Evolutionary conservation across 352 stramenopile genomes (phyloP).

Genomic region (Phytophthora tubulina): DNA sequence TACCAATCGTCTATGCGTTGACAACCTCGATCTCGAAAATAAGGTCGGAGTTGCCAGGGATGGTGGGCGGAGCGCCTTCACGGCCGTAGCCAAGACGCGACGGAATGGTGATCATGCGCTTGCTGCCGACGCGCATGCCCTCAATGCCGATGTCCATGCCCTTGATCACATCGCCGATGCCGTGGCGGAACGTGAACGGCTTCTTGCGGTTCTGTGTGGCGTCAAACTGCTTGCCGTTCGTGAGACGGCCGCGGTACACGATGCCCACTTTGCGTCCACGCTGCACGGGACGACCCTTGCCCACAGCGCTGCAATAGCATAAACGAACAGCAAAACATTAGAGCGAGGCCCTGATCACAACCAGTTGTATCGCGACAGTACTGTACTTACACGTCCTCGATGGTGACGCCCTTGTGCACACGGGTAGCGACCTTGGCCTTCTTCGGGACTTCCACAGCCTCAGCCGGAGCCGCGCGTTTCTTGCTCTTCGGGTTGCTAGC

Average conservation of each 20-base stretch:
- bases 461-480: conserved; percentile 71
- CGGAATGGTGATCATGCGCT: conserved; percentile 95
- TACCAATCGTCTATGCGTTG: conserved; percentile 44
- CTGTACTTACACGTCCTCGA: conserved; percentile 78
- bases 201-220: conserved; percentile 83
- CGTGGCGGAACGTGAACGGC: conserved; percentile 87
- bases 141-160: conserved; percentile 96
- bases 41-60: conserved; percentile 93
- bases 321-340: conserved; percentile 23
- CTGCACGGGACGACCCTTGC: conserved; percentile 69
- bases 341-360: conserved; percentile 6
- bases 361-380: conserved; percentile 10
- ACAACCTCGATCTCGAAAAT: conserved; percentile 96
- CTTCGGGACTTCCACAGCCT: conserved; percentile 77
- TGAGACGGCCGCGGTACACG: conserved; percentile 81
- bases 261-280: conserved; percentile 84
- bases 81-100: conserved; percentile 95
- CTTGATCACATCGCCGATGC: conserved; percentile 94
- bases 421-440: conserved; percentile 73
- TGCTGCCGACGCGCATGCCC: conserved; percentile 86
- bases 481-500: conserved; percentile 53
- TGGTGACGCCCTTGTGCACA: conserved; percentile 82
- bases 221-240: conserved; percentile 90
- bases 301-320: conserved; percentile 57
- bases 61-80: conserved; percentile 76